Percentiles rank a stretch among this genome's conserved stretches.
These are phyloP conservation scores for Euphrasia confusa DNA, from an alignment of 257 asterid genomes.

Conservation along the genomic window DNA sequence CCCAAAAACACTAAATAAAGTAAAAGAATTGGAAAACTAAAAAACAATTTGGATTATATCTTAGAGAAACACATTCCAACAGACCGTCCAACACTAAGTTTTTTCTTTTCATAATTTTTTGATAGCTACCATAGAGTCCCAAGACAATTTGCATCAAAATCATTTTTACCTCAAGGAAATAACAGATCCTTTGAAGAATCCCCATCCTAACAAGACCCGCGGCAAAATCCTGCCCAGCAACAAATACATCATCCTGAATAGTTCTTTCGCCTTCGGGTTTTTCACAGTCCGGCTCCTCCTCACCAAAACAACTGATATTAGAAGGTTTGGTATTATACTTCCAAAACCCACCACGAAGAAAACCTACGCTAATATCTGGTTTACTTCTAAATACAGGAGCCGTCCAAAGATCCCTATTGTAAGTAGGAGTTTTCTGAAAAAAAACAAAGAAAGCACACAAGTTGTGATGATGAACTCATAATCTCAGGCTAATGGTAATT, in stretches of 20 bases:
- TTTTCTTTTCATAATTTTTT: neutral
- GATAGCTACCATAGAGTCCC: neutral
- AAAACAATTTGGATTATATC: too few relatives aligned
- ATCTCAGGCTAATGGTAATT: slow-evolving; percentile 16
- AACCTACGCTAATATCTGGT: slow-evolving; percentile 69
- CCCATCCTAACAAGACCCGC: slow-evolving; percentile 99
- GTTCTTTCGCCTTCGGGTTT: slow-evolving; percentile 59
- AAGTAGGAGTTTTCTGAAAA: slow-evolving; percentile 60
- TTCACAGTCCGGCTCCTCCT: slow-evolving; percentile 38
- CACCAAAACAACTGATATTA: slow-evolving; percentile 44
- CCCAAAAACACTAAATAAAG: too few relatives aligned
- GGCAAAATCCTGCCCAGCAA: slow-evolving; percentile 88
- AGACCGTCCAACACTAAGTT: neutral
- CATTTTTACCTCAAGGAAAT: slow-evolving; percentile 78
- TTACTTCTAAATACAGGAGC: slow-evolving; percentile 93
- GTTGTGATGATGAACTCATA: slow-evolving; percentile 23
- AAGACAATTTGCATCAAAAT: slow-evolving; percentile 23
- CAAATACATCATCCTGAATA: slow-evolving; percentile 75
- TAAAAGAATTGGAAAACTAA: too few relatives aligned
- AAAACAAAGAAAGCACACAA: slow-evolving; percentile 20
- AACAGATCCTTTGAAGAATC: slow-evolving; percentile 61
- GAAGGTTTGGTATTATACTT: slow-evolving; percentile 85
- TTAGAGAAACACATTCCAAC: too few relatives aligned
- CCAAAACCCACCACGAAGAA: slow-evolving; percentile 97
- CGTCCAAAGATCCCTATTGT: slow-evolving; percentile 46